A percentile compares a stretch with the other conserved stretches of the same genome.
Conservation (phyloP, 208 protist genomes). For the Leishmania tarentolae region DNA sequence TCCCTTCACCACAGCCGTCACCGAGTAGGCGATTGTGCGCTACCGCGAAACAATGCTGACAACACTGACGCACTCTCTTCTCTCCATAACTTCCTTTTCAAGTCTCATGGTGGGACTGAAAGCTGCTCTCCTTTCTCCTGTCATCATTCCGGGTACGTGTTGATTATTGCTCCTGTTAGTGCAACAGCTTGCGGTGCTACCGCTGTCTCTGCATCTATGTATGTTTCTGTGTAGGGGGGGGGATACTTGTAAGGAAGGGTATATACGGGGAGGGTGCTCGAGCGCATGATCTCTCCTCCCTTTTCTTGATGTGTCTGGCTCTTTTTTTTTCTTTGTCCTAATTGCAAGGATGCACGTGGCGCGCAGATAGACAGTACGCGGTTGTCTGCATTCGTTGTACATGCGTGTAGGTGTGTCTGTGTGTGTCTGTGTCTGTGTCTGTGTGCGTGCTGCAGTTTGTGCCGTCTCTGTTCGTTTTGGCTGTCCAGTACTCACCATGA, state of each 20-base stretch:
- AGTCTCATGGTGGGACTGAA: background rate
- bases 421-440: background rate
- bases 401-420: background rate
- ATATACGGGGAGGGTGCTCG: background rate
- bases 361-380: background rate
- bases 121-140: slow-evolving; percentile 27
- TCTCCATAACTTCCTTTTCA: background rate
- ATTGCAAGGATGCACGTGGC: background rate
- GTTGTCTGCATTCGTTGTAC: too few relatives aligned
- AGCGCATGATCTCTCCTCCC: background rate
- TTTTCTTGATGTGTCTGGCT: background rate
- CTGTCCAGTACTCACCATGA: background rate
- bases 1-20: background rate
- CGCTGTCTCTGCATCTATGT: background rate
- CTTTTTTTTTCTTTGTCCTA: background rate
- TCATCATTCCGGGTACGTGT: background rate
- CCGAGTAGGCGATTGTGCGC: background rate
- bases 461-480: background rate
- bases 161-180: slow-evolving; percentile 7
- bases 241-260: background rate
- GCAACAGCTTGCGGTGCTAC: background rate
- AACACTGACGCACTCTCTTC: background rate
- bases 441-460: background rate
- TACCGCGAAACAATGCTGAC: background rate
- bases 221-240: background rate